Conservation (phyloP, 2,329 filamentous ascomycete genomes). For the Ceratocystiopsis brevicomis region DNA sequence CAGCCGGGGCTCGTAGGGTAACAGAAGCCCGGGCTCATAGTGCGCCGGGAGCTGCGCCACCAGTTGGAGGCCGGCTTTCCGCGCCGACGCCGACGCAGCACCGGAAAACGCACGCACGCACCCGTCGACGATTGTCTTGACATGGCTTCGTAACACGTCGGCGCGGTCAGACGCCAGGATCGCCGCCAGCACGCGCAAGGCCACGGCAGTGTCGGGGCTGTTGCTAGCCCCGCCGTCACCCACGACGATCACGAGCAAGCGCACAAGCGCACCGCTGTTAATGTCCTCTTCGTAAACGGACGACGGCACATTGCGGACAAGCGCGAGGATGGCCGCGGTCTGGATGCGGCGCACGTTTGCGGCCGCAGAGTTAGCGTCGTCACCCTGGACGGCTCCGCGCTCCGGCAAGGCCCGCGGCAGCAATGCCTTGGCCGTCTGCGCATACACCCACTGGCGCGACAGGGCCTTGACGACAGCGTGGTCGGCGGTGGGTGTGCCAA, state of each 20-base stretch:
- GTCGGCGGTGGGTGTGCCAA: constrained; percentile 20
- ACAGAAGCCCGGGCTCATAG: constrained; percentile 28
- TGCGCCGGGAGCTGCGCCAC: constrained; percentile 26
- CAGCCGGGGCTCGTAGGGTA: constrained; percentile 25
- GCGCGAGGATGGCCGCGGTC: constrained; percentile 27
- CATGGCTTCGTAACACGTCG: constrained; percentile 25
- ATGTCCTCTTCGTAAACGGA: constrained; percentile 33
- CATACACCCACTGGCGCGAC: constrained; percentile 27
- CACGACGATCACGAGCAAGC: constrained; percentile 26
- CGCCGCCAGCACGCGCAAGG: constrained; percentile 28
- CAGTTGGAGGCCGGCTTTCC: constrained; percentile 28
- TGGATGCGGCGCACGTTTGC: constrained; percentile 18
- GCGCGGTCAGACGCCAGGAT: constrained; percentile 27
- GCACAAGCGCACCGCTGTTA: constrained; percentile 20
- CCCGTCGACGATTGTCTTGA: constrained; percentile 29
- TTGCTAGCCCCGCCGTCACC: too few relatives aligned
- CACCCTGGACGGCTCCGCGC: constrained; percentile 4
- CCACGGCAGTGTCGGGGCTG: constrained; percentile 24
- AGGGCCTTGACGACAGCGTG: constrained; percentile 26
- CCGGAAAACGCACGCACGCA: constrained; percentile 20
- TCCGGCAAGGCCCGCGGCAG: constrained; percentile 23
- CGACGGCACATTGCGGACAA: constrained; percentile 30
- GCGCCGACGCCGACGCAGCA: constrained; percentile 15
- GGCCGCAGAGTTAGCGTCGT: not conserved
- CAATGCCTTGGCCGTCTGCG: constrained; percentile 26